phyloP scores from a whole-genome alignment of 2,329 filamentous ascomycete species.

The Ascosphaera apis region DNA sequence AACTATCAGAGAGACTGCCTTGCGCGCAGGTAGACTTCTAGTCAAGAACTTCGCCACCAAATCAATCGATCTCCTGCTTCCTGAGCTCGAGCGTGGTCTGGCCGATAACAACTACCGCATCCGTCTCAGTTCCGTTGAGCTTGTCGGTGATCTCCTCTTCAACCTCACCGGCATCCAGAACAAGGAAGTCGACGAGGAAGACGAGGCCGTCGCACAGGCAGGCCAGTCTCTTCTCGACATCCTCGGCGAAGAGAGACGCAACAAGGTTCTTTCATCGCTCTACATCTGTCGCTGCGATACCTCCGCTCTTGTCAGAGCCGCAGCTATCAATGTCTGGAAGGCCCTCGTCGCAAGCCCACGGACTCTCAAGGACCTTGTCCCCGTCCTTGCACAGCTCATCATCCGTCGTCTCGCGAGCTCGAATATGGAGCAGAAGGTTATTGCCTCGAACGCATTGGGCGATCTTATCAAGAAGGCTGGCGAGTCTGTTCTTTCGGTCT shows the following conservation, averaged over 20 bases:
- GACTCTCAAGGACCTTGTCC: slow-evolving; percentile 84
- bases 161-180: slow-evolving; percentile 87
- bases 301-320: slow-evolving; percentile 67
- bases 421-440: slow-evolving; percentile 97
- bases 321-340: slow-evolving; percentile 90
- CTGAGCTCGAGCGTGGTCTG: slow-evolving; percentile 83
- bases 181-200: slow-evolving; percentile 57
- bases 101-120: slow-evolving; percentile 97
- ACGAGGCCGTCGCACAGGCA: slow-evolving; percentile 56
- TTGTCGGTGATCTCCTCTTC: slow-evolving; percentile 91
- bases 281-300: slow-evolving; percentile 98
- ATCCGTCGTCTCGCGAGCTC: slow-evolving; percentile 84
- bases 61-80: slow-evolving; percentile 78
- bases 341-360: slow-evolving; percentile 77
- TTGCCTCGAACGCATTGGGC: slow-evolving; percentile 88
- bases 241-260: slow-evolving; percentile 84
- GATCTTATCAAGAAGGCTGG: slow-evolving; percentile 94
- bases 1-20: slow-evolving; percentile 86
- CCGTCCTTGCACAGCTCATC: slow-evolving; percentile 81
- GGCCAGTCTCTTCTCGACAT: slow-evolving; percentile 83
- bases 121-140: slow-evolving; percentile 88
- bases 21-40: slow-evolving; percentile 75
- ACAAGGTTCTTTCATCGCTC: slow-evolving; percentile 89
- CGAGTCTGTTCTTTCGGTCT: slow-evolving; percentile 67
- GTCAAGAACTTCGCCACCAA: slow-evolving; percentile 97